Percentiles rank a stretch among this genome's conserved stretches.
Evolutionary conservation across 768 basidiomycete genomes (phyloP).

Genomic region (Agaricus bisporus): DNA sequence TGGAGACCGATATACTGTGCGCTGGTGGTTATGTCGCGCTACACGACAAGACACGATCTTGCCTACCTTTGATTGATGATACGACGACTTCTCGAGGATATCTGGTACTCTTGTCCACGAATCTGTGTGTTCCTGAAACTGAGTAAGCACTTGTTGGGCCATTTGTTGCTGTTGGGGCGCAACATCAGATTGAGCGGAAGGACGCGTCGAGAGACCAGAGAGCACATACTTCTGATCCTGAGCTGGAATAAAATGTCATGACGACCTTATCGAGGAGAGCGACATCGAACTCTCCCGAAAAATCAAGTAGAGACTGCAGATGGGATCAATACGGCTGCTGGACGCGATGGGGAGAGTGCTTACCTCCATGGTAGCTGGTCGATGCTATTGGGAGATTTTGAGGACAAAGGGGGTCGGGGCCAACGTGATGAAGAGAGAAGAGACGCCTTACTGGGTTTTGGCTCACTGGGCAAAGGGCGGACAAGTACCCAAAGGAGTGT

Average conservation of each 20-base stretch:
- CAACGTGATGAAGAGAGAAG: constrained; percentile 15
- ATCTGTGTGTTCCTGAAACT: constrained; percentile 94
- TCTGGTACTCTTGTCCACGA: constrained; percentile 97
- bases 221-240: constrained; percentile 68
- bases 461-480: constrained; percentile 39
- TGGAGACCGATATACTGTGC: constrained; percentile 90
- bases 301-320: constrained; percentile 81
- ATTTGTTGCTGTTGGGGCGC: constrained; percentile 70
- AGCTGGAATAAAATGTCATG: constrained; percentile 83
- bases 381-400: constrained; percentile 12
- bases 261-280: constrained; percentile 90
- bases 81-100: constrained; percentile 79
- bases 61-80: constrained; percentile 78
- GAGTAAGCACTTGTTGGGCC: constrained; percentile 91
- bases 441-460: constrained; percentile 18
- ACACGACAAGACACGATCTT: not conserved
- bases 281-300: constrained; percentile 91
- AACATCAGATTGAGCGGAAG: constrained; percentile 20
- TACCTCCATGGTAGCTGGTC: constrained; percentile 42
- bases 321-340: constrained; percentile 1
- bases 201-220: constrained; percentile 9
- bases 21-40: constrained; percentile 12
- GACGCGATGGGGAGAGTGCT: constrained; percentile 13
- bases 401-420: constrained; percentile 12
- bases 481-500: constrained; percentile 16